Evolutionary conservation across 805 yeast species (phyloP), one percentile per base, ranked within the genome.

Genomic region (Candida hungchunana): DNA sequence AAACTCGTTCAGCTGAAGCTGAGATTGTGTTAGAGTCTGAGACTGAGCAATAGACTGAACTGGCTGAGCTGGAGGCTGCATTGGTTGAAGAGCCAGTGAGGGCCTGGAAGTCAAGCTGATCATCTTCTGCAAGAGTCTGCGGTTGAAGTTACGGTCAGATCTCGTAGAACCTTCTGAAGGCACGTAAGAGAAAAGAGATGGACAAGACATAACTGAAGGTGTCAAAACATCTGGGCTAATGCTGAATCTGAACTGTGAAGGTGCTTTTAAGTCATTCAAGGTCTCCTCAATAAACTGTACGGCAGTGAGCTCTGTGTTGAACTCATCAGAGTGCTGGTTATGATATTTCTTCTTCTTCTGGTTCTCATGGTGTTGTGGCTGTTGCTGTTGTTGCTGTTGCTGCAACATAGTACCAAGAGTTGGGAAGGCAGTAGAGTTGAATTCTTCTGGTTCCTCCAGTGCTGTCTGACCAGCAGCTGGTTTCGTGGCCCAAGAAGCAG

Each of bases 401-500:
- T 63, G 63, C 42, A 58, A 39, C 59, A 32, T 50, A 49, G 66
- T 72, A 7, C 78, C 77, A 41, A 77, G 62, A 1, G 82, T 68
- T 32, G 83, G 81, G 66, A 78, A 77, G 3, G 82, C 74, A 5
- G 75, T 66, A 12, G 71, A 53, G 48, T 71, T 66, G 44, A 71
- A 53, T 6, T 18, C 31, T 17, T 38, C 38, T 14, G 35, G 18
- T n/a, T 36, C 43, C 3, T 29, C 40, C 23, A n/a, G n/a, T n/a
- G n/a, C n/a, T n/a, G 26, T 14, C 3, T 43, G 44, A 12, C 31
- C 29, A 17, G 22, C 12, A 20, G 7, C 43, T 42, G 26, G 4
- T 13, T 13, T 32, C 9, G 6, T 31, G 24, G 79, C 74, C 89
- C 89, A 81, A 4, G 82, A 76, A 2, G 82, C 85, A 14, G 87